These are phyloP conservation scores for Penicillium goetzii DNA, from an alignment of 495 filamentous ascomycete genomes.

Conservation along the genomic window DNA sequence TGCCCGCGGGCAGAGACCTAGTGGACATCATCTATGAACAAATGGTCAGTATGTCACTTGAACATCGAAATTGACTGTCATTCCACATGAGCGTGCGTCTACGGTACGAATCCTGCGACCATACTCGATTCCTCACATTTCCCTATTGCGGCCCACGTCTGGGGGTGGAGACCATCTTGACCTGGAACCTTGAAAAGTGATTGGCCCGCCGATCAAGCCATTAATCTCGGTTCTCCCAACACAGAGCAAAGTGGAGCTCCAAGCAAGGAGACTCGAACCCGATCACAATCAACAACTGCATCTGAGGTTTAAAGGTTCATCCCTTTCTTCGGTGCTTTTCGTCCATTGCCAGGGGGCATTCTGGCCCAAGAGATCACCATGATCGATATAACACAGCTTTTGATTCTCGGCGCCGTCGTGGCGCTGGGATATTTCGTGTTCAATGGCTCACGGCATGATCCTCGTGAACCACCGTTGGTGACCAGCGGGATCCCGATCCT, in stretches of 20 bases:
- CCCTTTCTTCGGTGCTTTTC: background rate
- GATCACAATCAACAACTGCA: background rate
- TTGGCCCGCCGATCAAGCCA: background rate
- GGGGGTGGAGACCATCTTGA: background rate
- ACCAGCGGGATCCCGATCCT: conserved; percentile 43
- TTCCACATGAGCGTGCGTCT: background rate
- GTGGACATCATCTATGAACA: no score
- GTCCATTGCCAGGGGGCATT: background rate
- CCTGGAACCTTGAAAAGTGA: background rate
- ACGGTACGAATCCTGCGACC: background rate
- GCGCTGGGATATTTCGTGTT: conserved; percentile 20
- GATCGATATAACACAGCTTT: conserved; percentile 17
- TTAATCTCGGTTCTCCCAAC: conserved; percentile 1
- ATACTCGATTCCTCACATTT: background rate
- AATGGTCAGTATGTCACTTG: no score
- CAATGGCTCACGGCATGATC: conserved; percentile 29
- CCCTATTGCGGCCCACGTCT: background rate
- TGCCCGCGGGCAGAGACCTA: no score
- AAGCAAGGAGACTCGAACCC: background rate
- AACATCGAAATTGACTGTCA: background rate
- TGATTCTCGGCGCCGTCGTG: conserved; percentile 17
- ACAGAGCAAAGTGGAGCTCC: background rate
- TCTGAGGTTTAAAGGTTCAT: background rate
- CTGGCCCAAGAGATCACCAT: conserved; percentile 9
- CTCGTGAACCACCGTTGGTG: conserved; percentile 51